phyloP scores from a whole-genome alignment of 2,329 filamentous ascomycete species.

The Colletotrichum simmondsii region DNA sequence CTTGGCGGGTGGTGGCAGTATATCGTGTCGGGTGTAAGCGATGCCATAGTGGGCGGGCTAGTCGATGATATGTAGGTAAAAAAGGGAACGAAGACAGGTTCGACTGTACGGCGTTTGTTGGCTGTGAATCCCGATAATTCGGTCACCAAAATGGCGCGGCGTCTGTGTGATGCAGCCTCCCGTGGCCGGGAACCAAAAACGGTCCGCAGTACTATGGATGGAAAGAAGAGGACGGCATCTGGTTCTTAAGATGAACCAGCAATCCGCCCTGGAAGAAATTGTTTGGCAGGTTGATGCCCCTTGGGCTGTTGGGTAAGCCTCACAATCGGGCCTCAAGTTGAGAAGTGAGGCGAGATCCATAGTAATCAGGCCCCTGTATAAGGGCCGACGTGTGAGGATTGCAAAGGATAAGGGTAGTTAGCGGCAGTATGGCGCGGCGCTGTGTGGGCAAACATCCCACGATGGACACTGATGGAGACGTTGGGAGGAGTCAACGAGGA shows the following conservation, averaged over 20 bases:
- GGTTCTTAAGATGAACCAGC: slow-evolving; percentile 28
- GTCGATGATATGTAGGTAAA: not conserved
- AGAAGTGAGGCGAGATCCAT: slow-evolving; percentile 22
- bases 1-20: not conserved
- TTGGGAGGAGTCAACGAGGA: not conserved
- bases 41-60: not conserved
- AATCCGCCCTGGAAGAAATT: not conserved
- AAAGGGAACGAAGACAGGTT: not conserved
- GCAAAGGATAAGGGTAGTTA: slow-evolving; percentile 9
- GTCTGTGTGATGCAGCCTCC: not conserved
- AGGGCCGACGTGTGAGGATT: slow-evolving; percentile 1
- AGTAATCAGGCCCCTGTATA: slow-evolving; percentile 13
- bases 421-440: slow-evolving; percentile 9
- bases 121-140: not conserved
- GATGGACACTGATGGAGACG: slow-evolving; percentile 17
- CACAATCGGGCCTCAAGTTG: slow-evolving; percentile 16
- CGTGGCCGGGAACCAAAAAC: slow-evolving; percentile 17
- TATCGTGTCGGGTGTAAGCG: not conserved
- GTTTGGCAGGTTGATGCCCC: not conserved
- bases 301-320: not conserved
- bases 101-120: not conserved
- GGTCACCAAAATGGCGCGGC: not conserved
- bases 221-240: slow-evolving; percentile 1
- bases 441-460: slow-evolving; percentile 28
- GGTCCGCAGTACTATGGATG: not conserved